Percentiles rank a stretch among this genome's conserved stretches.
These are phyloP conservation scores for Hortiboletus flavorubellus DNA, from an alignment of 768 basidiomycete genomes.

Conservation along the genomic window DNA sequence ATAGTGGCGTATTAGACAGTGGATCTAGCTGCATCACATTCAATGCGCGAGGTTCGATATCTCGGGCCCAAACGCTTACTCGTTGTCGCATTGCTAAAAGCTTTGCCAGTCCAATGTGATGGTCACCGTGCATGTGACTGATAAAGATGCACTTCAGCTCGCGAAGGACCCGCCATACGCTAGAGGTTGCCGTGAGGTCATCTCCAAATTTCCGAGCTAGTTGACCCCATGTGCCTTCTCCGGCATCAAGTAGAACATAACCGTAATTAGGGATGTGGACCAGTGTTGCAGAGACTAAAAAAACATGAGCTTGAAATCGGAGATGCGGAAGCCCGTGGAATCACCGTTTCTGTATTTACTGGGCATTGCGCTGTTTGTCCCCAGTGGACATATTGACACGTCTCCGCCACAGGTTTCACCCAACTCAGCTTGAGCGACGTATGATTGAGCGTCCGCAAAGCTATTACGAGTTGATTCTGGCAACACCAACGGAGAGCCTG, in stretches of 20 bases:
- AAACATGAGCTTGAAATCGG: background rate
- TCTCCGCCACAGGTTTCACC: constrained; percentile 49
- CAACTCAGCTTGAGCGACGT: background rate
- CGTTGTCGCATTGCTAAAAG: constrained; percentile 66
- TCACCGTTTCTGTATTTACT: constrained; percentile 85
- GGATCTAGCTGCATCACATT: constrained; percentile 54
- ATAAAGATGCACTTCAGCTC: constrained; percentile 78
- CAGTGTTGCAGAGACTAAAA: constrained; percentile 69
- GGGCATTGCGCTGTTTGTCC: constrained; percentile 86
- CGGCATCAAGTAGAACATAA: constrained; percentile 79
- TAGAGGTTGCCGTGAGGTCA: constrained; percentile 31
- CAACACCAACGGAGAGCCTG: constrained; percentile 12
- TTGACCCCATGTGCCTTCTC: constrained; percentile 94
- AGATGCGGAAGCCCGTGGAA: constrained; percentile 9
- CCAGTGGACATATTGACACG: constrained; percentile 71
- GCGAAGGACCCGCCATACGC: constrained; percentile 59
- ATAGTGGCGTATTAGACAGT: constrained; percentile 59
- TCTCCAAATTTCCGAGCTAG: constrained; percentile 72
- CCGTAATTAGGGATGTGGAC: constrained; percentile 71
- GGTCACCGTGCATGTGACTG: constrained; percentile 91
- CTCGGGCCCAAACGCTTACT: constrained; percentile 37
- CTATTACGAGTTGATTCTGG: constrained; percentile 33
- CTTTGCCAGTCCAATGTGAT: constrained; percentile 79
- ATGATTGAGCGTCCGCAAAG: constrained; percentile 38
- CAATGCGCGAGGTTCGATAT: background rate